Evolutionary conservation across 2,329 filamentous ascomycete species (phyloP).

Genomic region (Xylaria sp.): DNA sequence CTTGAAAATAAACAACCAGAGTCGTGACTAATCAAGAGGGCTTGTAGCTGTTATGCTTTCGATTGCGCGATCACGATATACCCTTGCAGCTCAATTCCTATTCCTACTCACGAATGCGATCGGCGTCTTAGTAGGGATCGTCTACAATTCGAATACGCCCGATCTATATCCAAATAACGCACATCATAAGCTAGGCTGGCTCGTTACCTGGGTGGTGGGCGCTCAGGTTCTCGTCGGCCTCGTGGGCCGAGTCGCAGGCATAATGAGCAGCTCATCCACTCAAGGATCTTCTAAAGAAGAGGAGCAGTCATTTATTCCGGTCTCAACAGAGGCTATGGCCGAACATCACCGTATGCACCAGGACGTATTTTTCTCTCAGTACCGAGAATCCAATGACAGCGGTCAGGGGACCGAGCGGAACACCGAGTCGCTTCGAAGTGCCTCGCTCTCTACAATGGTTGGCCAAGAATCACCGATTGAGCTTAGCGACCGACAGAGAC

Average conservation of each 20-base stretch:
- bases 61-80: constrained; percentile 79
- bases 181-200: constrained; percentile 91
- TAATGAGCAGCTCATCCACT: constrained; percentile 45
- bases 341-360: constrained; percentile 61
- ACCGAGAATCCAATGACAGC: constrained; percentile 76
- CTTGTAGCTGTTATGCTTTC: constrained; percentile 83
- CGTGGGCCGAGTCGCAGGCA: constrained; percentile 68
- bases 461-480: constrained; percentile 57
- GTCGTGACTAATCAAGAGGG: constrained; percentile 31
- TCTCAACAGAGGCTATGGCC: constrained; percentile 66
- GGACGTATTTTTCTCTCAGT: constrained; percentile 50
- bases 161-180: constrained; percentile 88
- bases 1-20: neutral
- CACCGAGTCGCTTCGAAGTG: constrained; percentile 73
- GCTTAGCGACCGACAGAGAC: constrained; percentile 55
- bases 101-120: constrained; percentile 73
- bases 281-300: constrained; percentile 54
- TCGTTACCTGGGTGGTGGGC: constrained; percentile 76
- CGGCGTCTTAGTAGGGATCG: constrained; percentile 71
- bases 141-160: constrained; percentile 84
- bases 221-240: constrained; percentile 77
- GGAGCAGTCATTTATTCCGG: constrained; percentile 69
- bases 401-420: constrained; percentile 78
- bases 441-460: constrained; percentile 70
- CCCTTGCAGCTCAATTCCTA: constrained; percentile 73